Base-by-base conservation (phyloP, 805 yeast species). In the Zygotorulaspora chibaensis region DNA sequence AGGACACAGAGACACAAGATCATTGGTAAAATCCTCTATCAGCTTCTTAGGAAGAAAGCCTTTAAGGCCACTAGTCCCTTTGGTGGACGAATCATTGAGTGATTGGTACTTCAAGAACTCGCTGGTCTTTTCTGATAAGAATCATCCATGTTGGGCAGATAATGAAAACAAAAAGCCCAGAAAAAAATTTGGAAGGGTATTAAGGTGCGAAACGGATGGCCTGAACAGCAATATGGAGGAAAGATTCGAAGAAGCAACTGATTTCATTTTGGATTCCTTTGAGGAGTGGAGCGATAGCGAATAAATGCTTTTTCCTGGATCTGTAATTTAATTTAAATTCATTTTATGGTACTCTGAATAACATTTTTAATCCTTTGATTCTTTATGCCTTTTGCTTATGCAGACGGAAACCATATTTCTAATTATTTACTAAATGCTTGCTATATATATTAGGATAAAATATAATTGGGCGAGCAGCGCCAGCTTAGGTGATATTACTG, bases 61-160 rank as follows among this genome's bases (percentile, higher is more conserved):
- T n/a, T 70, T 91, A 57, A 79, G 86, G 53, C 82, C 95, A 2
- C 74, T 91, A 37, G 87, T 87, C 3, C 90, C 96, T 4, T 76
- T 87, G 18, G 80, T 89, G 58, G 98, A 91, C 63, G 98, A 93
- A 65, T 79, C 84, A 8, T 76, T 90, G 68, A 77, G 86, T 13
- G 96, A 90, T 59, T 90, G 97, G 96, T 93, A 81, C 66, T 89
- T 81, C 69, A 81, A 82, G 52, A 84, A 87, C 57, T 87, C 96
- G 1, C 75, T 91, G 23, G 78, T 91, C 0, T 90, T 89, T 65
- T 80, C 96, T 3, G 75, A 87, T 41, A 69, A 73, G 43, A 75
- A 75, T 47, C 95, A 93, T 63, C 72, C 84, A 5, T 84, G 93
- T 53, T 91, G 97, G 97, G 83, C 81, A 23, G 72, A 74, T 9